Conservation (phyloP, 495 filamentous ascomycete species). For the Penicillium malachiteum region DNA sequence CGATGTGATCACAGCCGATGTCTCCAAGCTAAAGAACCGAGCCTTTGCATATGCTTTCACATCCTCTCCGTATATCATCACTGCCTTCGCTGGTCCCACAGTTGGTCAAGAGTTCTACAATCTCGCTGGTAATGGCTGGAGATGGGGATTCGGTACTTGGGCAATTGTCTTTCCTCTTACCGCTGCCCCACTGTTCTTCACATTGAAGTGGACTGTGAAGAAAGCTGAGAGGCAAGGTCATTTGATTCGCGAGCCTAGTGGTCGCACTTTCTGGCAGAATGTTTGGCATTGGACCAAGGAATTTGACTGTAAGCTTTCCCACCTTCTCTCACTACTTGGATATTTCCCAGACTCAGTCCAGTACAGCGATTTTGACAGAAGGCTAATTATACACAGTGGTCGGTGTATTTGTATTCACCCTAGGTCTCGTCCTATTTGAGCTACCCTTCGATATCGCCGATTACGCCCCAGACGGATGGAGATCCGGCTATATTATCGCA, state of each 20-base stretch:
- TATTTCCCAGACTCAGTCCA: constrained; percentile 23
- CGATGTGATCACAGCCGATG: constrained; percentile 58
- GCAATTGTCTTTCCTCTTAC: constrained; percentile 56
- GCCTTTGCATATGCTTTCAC: constrained; percentile 55
- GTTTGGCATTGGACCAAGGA: constrained; percentile 19
- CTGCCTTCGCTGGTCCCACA: constrained; percentile 51
- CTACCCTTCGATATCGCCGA: constrained; percentile 52
- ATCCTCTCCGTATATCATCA: constrained; percentile 60
- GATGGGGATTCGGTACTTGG: constrained; percentile 62
- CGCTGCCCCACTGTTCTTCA: constrained; percentile 41
- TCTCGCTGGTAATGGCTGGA: constrained; percentile 40
- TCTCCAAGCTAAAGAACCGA: constrained; percentile 56
- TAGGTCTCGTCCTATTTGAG: constrained; percentile 58
- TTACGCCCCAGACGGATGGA: constrained; percentile 40
- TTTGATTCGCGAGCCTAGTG: constrained; percentile 29
- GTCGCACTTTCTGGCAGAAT: constrained; percentile 17
- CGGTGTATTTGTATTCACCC: constrained; percentile 56
- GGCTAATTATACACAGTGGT: constrained; percentile 12
- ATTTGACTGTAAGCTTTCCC: constrained; percentile 23
- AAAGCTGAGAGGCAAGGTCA: constrained; percentile 48
- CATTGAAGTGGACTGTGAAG: constrained; percentile 47
- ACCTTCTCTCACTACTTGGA: constrained; percentile 14
- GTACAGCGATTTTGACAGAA: too few relatives aligned
- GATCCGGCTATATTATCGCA: constrained; percentile 46
- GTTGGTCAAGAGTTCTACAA: constrained; percentile 45